Evolutionary conservation across 2,329 filamentous ascomycete genomes (phyloP), one percentile per base, ranked within the genome.

Genomic region (Epichloe brachyelytri): DNA sequence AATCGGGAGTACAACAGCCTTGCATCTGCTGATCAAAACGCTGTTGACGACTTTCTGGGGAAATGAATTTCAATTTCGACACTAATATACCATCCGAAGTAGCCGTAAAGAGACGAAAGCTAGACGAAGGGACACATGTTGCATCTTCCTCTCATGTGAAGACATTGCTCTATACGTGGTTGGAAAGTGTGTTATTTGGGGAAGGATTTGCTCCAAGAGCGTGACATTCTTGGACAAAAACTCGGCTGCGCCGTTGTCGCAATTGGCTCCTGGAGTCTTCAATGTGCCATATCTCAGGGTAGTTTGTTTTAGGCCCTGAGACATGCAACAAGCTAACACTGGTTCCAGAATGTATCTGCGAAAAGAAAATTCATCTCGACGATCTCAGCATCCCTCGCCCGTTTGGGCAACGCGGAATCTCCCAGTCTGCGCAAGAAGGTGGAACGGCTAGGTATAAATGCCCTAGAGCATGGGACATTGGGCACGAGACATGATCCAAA

Each of bases 241-340:
- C 11, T 41, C 54, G 15, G 41, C 55, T 3, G 54, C 55, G 12
- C 58, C 63, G 7, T 56, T 71, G 10, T 54, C 55, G 2, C 52
- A 51, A 3, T 44, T 70, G 5, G 59, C 60, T 4, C 68, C 68
- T 0, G 64, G 64, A 15, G 65, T 70, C 15, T 70, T 71, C 30
- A 56, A 68, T 47, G 56, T 65, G 26, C 55, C 59, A 15, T 68
- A 68, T 56, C 57, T 70, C 12, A 61, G 62, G 55, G 68, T 68
- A 58, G 37, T 26, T 5, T 20, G 12, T 22, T 38, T n/a, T 4
- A 51, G 15, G 6, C 20, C 17, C 5, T 2, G 11, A n/a, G 20
- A 12, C 1, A 12, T 7, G 15, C 5, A 10, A 11, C 7, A n/a
- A 39, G 33, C 55, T 60, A 26, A 58, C 17, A 11, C 10, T 11